A percentile compares a stretch with the other conserved stretches of the same genome.
These are phyloP conservation scores for Candida chauliodis DNA, from an alignment of 805 yeast genomes.

Conservation along the genomic window DNA sequence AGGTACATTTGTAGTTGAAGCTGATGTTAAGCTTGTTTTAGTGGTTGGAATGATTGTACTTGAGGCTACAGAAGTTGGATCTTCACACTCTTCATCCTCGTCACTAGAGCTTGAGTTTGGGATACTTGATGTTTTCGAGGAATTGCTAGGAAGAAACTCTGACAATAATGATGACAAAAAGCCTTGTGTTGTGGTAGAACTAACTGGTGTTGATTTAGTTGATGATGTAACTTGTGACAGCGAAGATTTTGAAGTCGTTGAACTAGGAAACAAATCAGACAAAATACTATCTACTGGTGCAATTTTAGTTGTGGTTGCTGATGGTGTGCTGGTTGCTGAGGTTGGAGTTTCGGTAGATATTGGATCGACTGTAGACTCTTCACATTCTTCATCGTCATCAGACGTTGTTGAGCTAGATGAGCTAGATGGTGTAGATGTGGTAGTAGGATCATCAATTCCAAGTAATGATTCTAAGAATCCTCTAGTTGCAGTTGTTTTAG, in stretches of 20 bases:
- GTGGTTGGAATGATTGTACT: conserved; percentile 1
- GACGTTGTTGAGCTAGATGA: neutral
- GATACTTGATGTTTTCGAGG: neutral
- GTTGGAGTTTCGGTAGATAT: neutral
- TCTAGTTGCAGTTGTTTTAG: conserved; percentile 5
- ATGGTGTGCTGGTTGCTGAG: neutral
- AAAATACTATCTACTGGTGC: conserved; percentile 1
- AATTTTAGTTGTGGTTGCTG: conserved; percentile 2
- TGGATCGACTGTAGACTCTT: conserved; percentile 3
- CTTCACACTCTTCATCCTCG: conserved; percentile 14
- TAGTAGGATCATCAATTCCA: conserved; percentile 1
- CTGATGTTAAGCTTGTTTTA: neutral
- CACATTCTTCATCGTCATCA: conserved; percentile 12
- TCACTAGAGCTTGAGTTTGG: conserved; percentile 3
- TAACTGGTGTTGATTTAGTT: neutral
- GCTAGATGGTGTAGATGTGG: neutral
- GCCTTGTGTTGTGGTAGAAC: neutral
- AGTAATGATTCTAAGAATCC: conserved; percentile 1
- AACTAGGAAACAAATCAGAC: neutral
- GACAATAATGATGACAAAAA: conserved; percentile 1
- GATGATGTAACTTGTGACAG: too few relatives aligned
- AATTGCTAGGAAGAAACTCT: neutral
- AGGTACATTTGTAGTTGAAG: neutral
- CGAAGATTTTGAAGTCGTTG: neutral
- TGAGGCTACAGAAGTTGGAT: conserved; percentile 6